These are phyloP conservation scores for Cercospora zeina DNA, from an alignment of 2,329 filamentous ascomycete genomes.

Conservation along the genomic window DNA sequence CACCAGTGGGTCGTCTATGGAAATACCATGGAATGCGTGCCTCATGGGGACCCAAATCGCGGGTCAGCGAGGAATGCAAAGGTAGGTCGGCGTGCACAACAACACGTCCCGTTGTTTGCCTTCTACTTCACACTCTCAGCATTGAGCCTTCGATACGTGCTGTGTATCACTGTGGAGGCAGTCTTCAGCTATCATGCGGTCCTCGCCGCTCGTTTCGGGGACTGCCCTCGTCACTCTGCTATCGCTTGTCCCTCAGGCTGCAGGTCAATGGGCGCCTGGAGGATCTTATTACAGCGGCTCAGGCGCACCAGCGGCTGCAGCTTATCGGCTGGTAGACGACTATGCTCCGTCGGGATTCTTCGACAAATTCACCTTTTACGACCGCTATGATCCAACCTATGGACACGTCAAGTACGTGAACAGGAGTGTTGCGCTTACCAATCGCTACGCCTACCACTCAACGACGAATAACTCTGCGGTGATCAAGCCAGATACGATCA, in stretches of 20 bases:
- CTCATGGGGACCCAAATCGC: neutral
- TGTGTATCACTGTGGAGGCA: conserved; percentile 2
- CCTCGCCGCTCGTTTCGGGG: conserved; percentile 34
- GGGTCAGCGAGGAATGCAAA: conserved; percentile 27
- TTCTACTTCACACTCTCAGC: neutral
- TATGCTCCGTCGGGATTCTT: conserved; percentile 40
- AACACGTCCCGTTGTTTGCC: conserved; percentile 21
- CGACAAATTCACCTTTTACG: conserved; percentile 42
- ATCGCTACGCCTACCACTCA: conserved; percentile 35
- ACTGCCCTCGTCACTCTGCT: conserved; percentile 26
- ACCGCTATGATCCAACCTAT: conserved; percentile 38
- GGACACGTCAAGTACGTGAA: conserved; percentile 47
- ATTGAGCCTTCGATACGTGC: neutral
- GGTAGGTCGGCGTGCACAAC: conserved; percentile 27
- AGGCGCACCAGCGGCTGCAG: conserved; percentile 35
- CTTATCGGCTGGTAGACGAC: conserved; percentile 38
- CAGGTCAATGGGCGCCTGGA: conserved; percentile 35
- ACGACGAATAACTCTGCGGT: conserved; percentile 31
- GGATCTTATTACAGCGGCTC: conserved; percentile 33
- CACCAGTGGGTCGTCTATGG: no score
- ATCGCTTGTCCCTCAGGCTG: conserved; percentile 24
- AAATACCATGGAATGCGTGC: conserved; percentile 16
- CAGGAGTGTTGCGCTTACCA: conserved; percentile 39
- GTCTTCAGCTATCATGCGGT: conserved; percentile 28
- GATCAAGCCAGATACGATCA: conserved; percentile 41